Percentiles rank a stretch among this genome's conserved stretches.
phyloP scores from a whole-genome alignment of 352 stramenopile genomes.

The Peronospora destructor region DNA sequence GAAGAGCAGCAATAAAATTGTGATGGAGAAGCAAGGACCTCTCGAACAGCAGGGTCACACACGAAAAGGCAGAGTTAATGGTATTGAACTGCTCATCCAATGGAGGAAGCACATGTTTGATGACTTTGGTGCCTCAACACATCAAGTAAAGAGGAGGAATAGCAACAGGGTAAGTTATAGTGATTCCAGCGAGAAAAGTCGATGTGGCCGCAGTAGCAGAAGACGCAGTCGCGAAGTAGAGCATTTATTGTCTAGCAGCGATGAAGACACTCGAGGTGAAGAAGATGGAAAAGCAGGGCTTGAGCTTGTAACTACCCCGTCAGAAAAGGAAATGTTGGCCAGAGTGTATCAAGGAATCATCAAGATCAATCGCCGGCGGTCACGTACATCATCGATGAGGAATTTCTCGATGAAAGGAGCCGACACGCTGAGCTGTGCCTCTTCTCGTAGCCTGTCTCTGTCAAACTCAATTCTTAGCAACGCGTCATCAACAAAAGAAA shows the following conservation, averaged over 20 bases:
- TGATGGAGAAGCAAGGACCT: constrained; percentile 19
- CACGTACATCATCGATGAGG: constrained; percentile 48
- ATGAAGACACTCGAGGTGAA: constrained; percentile 22
- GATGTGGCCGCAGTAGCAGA: constrained; percentile 14
- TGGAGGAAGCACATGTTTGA: constrained; percentile 46
- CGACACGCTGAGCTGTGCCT: constrained; percentile 31
- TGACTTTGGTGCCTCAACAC: constrained; percentile 6
- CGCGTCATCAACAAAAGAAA: constrained; percentile 33
- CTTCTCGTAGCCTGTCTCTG: constrained; percentile 45
- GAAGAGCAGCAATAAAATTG: constrained; percentile 29
- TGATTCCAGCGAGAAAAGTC: constrained; percentile 19
- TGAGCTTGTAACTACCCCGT: constrained; percentile 64
- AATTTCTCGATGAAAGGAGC: constrained; percentile 40
- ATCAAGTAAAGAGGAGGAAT: constrained; percentile 18
- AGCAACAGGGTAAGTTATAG: constrained; percentile 17
- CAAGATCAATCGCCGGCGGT: constrained; percentile 68
- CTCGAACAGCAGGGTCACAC: constrained; percentile 20
- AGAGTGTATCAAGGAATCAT: constrained; percentile 64
- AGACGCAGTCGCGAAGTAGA: constrained; percentile 18
- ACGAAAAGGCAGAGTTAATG: constrained; percentile 44
- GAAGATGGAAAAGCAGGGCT: constrained; percentile 33
- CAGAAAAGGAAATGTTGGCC: constrained; percentile 60
- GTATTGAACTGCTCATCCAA: constrained; percentile 67
- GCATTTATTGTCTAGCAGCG: constrained; percentile 19
- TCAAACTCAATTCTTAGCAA: constrained; percentile 52